These are phyloP conservation scores for Crucibulum parvulum DNA, from an alignment of 1,284 basidiomycete genomes.

Conservation along the genomic window DNA sequence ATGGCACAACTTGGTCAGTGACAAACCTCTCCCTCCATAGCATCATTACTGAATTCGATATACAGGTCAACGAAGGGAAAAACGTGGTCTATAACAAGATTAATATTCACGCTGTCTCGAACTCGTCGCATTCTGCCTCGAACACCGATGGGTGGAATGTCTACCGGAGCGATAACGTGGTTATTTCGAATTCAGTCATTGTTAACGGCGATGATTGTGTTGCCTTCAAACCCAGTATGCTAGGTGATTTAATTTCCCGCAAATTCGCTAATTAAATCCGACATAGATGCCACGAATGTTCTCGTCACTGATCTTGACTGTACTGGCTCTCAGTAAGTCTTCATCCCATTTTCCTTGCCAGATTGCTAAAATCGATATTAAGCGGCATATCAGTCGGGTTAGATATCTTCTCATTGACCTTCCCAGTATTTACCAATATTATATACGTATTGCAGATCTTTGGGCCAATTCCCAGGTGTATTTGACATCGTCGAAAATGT, in stretches of 20 bases:
- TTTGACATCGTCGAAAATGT: slow-evolving; percentile 75
- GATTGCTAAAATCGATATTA: not conserved
- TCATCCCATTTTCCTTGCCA: not conserved
- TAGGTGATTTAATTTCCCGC: not conserved
- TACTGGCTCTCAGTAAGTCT: slow-evolving; percentile 60
- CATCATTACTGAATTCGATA: not conserved
- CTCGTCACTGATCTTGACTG: slow-evolving; percentile 65
- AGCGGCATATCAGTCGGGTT: slow-evolving; percentile 71
- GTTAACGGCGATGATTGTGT: slow-evolving; percentile 72
- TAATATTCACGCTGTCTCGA: slow-evolving; percentile 51
- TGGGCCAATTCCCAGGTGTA: slow-evolving; percentile 62
- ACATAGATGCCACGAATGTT: slow-evolving; percentile 58
- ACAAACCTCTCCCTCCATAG: not conserved
- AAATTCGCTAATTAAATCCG: not conserved
- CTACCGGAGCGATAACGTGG: slow-evolving; percentile 61
- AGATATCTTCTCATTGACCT: not conserved
- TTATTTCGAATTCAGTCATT: slow-evolving; percentile 58
- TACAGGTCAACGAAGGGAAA: slow-evolving; percentile 49
- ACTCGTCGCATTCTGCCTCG: slow-evolving; percentile 45
- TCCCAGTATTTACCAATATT: not conserved
- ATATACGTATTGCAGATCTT: slow-evolving; percentile 35
- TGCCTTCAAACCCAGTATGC: slow-evolving; percentile 69
- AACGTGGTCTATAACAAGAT: slow-evolving; percentile 56
- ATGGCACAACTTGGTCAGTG: slow-evolving; percentile 57
- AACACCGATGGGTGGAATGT: slow-evolving; percentile 76